Evolutionary conservation across 306 rosid genomes (phyloP), one percentile per base, ranked within the genome.

Genomic region (Vigna trinervia): DNA sequence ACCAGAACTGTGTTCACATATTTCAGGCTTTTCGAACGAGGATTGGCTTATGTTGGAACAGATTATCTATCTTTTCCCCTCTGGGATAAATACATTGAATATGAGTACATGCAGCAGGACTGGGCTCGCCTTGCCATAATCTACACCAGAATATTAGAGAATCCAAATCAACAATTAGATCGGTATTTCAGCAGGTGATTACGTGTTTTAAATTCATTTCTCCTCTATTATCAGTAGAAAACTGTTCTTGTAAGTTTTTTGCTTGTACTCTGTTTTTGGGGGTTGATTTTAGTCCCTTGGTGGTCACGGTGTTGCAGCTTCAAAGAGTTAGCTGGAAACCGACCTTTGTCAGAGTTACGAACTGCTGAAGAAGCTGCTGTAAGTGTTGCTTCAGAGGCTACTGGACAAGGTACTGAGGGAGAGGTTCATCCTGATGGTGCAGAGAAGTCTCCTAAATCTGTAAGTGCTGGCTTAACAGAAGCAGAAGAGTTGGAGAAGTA

Each of bases 401-500:
- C 84, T 70, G 88, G 58, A 60, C 87, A 84, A 78, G 73, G 69
- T 74, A 69, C 77, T 66, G 97, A 86, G 72, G 97, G 88, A 45
- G 94, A 90, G 86, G 90, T 81, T 78, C 87, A 36, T 68, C 81
- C 88, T 69, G 97, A 87, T 81, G 87, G 84, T 65, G 75, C 69
- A 0, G 94, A 91, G 50, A 82, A 28, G 53, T 86, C 94, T 69
- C 83, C 90, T 80, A 94, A 94, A 89, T 87, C 90, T 80, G 93
- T 78, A 83, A 90, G 90, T 90, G 93, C 91, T 82, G 91, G 97
- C 84, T 85, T 90, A 91, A 77, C 96, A 84, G 99, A 96, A 81
- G 99, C 98, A 67, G 99, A 91, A 70, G 98, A 92, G 93, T 90
- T 96, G 98, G 98, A 89, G 97, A 92, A 96, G 96, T 96, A 89